Evolutionary conservation across 805 yeast genomes (phyloP), one percentile per base, ranked within the genome.

Genomic region (Wickerhamiella brachini): DNA sequence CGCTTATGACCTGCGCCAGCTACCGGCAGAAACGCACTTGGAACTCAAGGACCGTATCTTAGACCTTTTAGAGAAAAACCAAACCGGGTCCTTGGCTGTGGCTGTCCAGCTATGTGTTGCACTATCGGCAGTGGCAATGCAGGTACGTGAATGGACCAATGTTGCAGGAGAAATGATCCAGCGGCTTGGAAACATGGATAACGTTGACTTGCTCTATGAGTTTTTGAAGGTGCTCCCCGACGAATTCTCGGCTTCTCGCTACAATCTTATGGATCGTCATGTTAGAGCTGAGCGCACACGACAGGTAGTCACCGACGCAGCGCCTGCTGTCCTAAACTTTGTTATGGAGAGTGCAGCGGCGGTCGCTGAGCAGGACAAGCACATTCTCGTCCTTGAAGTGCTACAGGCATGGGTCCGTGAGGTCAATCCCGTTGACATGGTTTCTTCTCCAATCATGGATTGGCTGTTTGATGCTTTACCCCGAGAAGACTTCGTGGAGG

Each of bases 391-490:
- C 5, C 72, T 90, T 52, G 82, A 80, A 55, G 84, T 95, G 66
- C 70, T 94, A 52, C 81, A 82, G 58, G 83, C 94, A 20, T 93
- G 99, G 99, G 81, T 93, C 53, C 76, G 75, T 55, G 98, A 94
- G 64, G 78, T 87, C 47, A 85, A 90, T 3, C 73, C 90, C 24
- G 81, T 78, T 49, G 74, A 78, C 47, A 69, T 93, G n/a, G 67
- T 90, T 44, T 67, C 76, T 9, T 71, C 79, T 18, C 77, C 93
- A 1, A 68, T 93, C 43, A 78, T 88, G 22, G 70, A 76, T 7
- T 68, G 88, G 53, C 76, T 89, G 26, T 85, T 89, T 65, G 74
- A 73, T 48, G 78, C 85, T 0, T 66, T 83, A 39, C 54, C 68
- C 8, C 83, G 80, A 29, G 67, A 64, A 15, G 81, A 78, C 15